These are phyloP conservation scores for Dysphania ambrosioides DNA, from an alignment of 148 eudicot species.

Conservation along the genomic window DNA sequence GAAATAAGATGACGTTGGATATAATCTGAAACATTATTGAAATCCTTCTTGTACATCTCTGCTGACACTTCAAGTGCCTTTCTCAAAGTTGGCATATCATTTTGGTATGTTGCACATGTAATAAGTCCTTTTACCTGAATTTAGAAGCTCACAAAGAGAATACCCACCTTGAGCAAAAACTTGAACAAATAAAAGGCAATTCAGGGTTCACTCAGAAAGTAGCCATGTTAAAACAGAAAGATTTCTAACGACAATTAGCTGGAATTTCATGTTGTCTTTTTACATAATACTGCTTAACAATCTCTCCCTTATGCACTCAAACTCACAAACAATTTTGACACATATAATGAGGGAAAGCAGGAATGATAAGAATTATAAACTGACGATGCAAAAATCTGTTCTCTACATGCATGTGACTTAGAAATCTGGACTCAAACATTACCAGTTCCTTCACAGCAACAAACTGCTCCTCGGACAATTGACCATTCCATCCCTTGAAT, in stretches of 20 bases:
- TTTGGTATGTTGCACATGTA: constrained; percentile 68
- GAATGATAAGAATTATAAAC: not conserved
- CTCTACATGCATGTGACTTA: not conserved
- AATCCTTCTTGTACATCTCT: constrained; percentile 76
- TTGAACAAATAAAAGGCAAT: not conserved
- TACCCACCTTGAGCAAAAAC: constrained; percentile 7
- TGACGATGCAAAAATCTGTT: not conserved
- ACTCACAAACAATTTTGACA: not conserved
- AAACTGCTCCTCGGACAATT: constrained; percentile 82
- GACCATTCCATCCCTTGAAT: constrained; percentile 75
- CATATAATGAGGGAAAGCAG: not conserved
- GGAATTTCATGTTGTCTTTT: too few relatives aligned
- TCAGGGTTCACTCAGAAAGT: not conserved
- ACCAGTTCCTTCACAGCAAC: constrained; percentile 96
- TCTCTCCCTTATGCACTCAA: not conserved
- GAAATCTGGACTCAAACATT: not conserved
- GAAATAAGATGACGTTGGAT: constrained; percentile 31
- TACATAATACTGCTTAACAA: too few relatives aligned
- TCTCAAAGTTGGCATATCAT: constrained; percentile 74
- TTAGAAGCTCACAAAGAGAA: not conserved
- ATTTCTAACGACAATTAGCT: too few relatives aligned
- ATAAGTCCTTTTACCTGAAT: constrained; percentile 78
- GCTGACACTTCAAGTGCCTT: constrained; percentile 97
- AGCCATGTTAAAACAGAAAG: not conserved
- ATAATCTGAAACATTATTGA: constrained; percentile 52